These are phyloP conservation scores for Sphaerobolus stellatus DNA, from an alignment of 1,284 basidiomycete genomes.

Conservation along the genomic window DNA sequence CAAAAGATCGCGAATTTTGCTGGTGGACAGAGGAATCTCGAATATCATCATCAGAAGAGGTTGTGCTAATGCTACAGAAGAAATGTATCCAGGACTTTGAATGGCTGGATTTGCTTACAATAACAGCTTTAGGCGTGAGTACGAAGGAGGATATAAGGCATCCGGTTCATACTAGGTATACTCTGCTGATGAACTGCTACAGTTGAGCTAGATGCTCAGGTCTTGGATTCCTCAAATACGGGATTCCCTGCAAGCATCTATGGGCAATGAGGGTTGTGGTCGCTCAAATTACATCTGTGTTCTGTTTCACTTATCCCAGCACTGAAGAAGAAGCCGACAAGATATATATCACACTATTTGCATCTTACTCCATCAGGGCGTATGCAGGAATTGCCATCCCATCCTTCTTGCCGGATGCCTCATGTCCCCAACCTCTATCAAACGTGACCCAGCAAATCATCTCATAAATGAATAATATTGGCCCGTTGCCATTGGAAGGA, in stretches of 20 bases:
- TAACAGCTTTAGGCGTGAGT: not conserved
- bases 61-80: not conserved
- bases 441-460: too few relatives aligned
- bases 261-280: not conserved
- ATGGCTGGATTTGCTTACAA: not conserved
- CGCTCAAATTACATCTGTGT: not conserved
- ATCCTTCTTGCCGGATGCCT: too few relatives aligned
- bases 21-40: not conserved
- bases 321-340: not conserved
- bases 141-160: not conserved
- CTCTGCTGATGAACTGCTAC: not conserved
- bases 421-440: too few relatives aligned
- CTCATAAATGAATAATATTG: too few relatives aligned
- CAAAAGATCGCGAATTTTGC: not conserved
- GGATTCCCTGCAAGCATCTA: conserved; percentile 4
- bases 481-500: too few relatives aligned
- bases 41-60: not conserved
- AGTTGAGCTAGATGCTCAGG: not conserved
- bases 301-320: not conserved
- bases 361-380: too few relatives aligned
- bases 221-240: not conserved
- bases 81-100: not conserved
- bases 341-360: not conserved
- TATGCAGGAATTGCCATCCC: too few relatives aligned
- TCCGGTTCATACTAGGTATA: not conserved